Percentiles rank a stretch among this genome's conserved stretches.
phyloP scores from a whole-genome alignment of 2,329 filamentous ascomycete genomes.

The Verruconis gallopava region DNA sequence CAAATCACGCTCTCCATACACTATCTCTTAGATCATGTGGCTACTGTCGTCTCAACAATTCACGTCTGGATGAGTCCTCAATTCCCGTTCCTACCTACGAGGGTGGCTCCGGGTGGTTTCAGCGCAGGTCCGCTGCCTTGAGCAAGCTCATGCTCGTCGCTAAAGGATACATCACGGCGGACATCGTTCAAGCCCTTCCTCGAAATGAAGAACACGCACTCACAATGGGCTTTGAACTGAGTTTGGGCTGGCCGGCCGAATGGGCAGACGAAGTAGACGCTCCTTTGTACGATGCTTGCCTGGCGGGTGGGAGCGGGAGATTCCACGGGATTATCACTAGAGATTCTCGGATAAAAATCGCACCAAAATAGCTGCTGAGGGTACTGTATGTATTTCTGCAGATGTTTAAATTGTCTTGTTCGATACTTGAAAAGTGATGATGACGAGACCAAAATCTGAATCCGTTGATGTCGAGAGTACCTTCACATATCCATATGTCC shows the following conservation, averaged over 20 bases:
- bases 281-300: slow-evolving; percentile 7
- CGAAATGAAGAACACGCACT: slow-evolving; percentile 4
- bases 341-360: not conserved
- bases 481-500: too few relatives aligned
- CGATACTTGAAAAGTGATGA: too few relatives aligned
- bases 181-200: slow-evolving; percentile 9
- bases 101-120: slow-evolving; percentile 2
- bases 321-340: slow-evolving; percentile 3
- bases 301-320: slow-evolving; percentile 9
- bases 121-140: slow-evolving; percentile 2
- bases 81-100: not conserved
- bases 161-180: not conserved
- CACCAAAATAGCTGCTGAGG: too few relatives aligned
- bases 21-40: slow-evolving; percentile 9
- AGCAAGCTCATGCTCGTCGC: slow-evolving; percentile 6
- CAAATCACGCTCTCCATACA: slow-evolving; percentile 1
- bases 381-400: too few relatives aligned
- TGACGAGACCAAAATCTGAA: too few relatives aligned
- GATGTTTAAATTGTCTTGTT: too few relatives aligned
- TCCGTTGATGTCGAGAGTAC: too few relatives aligned
- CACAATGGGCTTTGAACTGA: slow-evolving; percentile 1
- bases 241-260: slow-evolving; percentile 6
- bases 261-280: slow-evolving; percentile 1
- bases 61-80: slow-evolving; percentile 5
- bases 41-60: slow-evolving; percentile 7